Base-by-base conservation (phyloP, 192 early-diverging fungal species). In the Allomyces arbusculus region DNA sequence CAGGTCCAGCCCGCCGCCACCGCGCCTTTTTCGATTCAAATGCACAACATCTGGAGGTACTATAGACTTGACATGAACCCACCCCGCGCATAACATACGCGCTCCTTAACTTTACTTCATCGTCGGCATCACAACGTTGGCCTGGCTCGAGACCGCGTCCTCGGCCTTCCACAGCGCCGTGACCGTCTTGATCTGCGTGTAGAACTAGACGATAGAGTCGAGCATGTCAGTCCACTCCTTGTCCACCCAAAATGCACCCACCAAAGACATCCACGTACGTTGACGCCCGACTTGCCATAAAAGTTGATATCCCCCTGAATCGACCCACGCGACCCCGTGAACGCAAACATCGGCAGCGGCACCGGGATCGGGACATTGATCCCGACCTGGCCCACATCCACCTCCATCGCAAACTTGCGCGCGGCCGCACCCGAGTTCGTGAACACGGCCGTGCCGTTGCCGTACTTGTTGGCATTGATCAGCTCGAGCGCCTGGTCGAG, bases 291-390 rank as follows among this genome's bases (percentile, higher is more conserved):
- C 69, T 80, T 78, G 28, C 80, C 80, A 68, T 80, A 97, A 70
- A 97, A 97, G 83, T 97, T 95, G 50, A 93, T 73, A 69, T 97
- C 94, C 62, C 94, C 94, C 68, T 84, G 76, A 68, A 97, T 95
- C 66, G 88, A 91, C 24, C 84, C 94, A 66, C 89, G 80, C 64
- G 81, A 85, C 1, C 92, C 94, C 19, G 94, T 97, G 78, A 95
- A 95, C 63, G 88, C 89, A 78, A 97, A 97, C 85, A 92, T 91
- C 66, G 94, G 94, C 68, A 97, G 77, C 8, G 94, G 94, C 28
- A 97, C 94, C 8, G 94, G 94, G 67, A 95, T 95, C 9, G 94
- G 92, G 24, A 94, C 90, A 40, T 84, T 86, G 74, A 82, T 78
- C 64, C 90, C 92, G 28, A 95, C 84, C 77, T 97, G 94, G 19